phyloP scores from a whole-genome alignment of 352 stramenopile genomes.

The Pythium phragmitis region DNA sequence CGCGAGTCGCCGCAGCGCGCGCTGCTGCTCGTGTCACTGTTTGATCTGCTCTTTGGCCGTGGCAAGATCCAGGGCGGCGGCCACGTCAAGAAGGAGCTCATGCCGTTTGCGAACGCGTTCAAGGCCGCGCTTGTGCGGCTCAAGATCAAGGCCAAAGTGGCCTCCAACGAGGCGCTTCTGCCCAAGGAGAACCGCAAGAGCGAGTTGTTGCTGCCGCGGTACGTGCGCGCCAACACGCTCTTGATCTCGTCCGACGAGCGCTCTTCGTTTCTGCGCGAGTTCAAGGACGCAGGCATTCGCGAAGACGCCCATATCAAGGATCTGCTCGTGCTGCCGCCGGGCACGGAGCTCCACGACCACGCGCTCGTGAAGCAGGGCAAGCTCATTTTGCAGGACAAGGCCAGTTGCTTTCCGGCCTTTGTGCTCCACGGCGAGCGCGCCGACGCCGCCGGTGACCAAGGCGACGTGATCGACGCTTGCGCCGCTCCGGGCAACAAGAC shows the following conservation, averaged over 20 bases:
- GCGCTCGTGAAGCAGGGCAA: constrained; percentile 79
- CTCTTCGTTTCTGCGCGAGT: constrained; percentile 47
- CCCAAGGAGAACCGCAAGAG: constrained; percentile 76
- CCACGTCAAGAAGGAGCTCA: constrained; percentile 85
- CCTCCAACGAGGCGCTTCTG: constrained; percentile 75
- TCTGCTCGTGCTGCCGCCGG: constrained; percentile 90
- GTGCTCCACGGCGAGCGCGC: constrained; percentile 85
- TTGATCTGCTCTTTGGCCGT: constrained; percentile 85
- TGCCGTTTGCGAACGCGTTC: constrained; percentile 74
- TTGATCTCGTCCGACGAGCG: constrained; percentile 49
- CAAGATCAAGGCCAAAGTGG: constrained; percentile 81
- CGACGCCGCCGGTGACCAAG: constrained; percentile 44
- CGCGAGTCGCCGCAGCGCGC: constrained; percentile 29
- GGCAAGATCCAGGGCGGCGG: constrained; percentile 85
- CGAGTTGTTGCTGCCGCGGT: constrained; percentile 73
- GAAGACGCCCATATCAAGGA: constrained; percentile 87
- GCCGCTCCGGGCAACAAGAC: constrained; percentile 99
- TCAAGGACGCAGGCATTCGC: constrained; percentile 37
- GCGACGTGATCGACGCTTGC: constrained; percentile 95
- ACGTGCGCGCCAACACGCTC: constrained; percentile 94
- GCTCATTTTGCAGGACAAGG: constrained; percentile 97
- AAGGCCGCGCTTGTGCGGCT: constrained; percentile 69
- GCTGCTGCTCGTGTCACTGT: constrained; percentile 82
- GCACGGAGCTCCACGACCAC: constrained; percentile 86
- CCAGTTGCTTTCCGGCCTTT: constrained; percentile 96